Percentiles rank a stretch among this genome's conserved stretches.
phyloP scores from a whole-genome alignment of 108 stramenopile genomes.

The Fragilariopsis cylindrus region DNA sequence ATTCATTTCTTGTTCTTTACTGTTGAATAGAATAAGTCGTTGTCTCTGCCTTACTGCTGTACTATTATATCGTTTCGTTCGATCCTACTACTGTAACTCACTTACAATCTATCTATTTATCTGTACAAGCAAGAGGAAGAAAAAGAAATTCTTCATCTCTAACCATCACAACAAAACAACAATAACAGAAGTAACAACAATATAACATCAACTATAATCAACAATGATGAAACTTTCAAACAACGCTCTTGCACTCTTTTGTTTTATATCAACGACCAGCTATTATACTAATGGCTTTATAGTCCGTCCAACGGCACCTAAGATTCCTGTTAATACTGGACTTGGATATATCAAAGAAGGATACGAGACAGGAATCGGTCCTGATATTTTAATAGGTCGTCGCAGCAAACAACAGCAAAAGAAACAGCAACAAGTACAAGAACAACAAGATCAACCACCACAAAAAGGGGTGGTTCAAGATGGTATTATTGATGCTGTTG shows the following conservation, averaged over 20 bases:
- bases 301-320: background rate
- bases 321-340: background rate
- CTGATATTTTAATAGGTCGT: background rate
- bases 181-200: too few species aligned
- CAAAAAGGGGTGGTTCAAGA: background rate
- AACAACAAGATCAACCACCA: background rate
- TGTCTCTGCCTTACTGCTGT: too few species aligned
- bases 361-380: slow-evolving; percentile 9
- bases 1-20: background rate
- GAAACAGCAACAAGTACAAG: background rate
- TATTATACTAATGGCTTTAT: background rate
- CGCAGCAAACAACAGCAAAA: background rate
- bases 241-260: slow-evolving; percentile 12
- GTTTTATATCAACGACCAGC: background rate
- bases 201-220: background rate
- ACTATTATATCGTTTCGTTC: too few species aligned
- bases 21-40: too few species aligned
- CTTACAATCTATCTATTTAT: too few species aligned
- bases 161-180: too few species aligned
- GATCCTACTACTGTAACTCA: too few species aligned
- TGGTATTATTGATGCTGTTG: slow-evolving; percentile 2
- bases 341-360: slow-evolving; percentile 3
- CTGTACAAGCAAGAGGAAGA: too few species aligned
- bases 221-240: slow-evolving; percentile 10
- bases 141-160: too few species aligned